Base-by-base conservation (phyloP, 352 stramenopile species). In the Pythium vanterpoolii region DNA sequence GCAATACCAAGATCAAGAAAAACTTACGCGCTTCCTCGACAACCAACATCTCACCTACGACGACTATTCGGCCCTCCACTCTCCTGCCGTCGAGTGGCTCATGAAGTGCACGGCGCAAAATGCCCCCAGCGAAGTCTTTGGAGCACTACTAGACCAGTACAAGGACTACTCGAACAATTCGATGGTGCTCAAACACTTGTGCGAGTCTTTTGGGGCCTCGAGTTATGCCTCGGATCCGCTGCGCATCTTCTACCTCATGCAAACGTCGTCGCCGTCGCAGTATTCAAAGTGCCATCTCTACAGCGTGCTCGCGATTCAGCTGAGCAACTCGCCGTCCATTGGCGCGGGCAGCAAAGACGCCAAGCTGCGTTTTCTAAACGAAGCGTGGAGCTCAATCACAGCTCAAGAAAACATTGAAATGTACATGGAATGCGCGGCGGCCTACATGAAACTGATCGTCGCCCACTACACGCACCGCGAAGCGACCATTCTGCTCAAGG, bases 171-270 rank as follows among this genome's bases (percentile, higher is more conserved):
- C 75, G 5, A 76, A 86, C 47, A 94, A 84, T 59, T 83, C 87
- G n/a, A 96, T 96, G 86, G 82, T 96, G 38, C 71, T 97, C 1
- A 87, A 92, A 56, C 87, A 96, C 55, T 69, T 97, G 9, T 85
- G 86, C 19, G 76, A 91, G 39, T 71, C 71, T 23, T 96, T 97
- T 67, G 71, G 76, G 14, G 68, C 76, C 0, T 60, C 70, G 23
- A 79, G 79, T 55, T 94, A 95, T 56, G 74, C 75, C 0, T 62
- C 72, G 14, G 71, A 83, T 21, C 77, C 82, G 5, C 56, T 71
- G 1, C 69, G 62, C 18, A 85, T 97, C 36, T 64, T 95, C 21
- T 69, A 79, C 10, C 65, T 96, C 21, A 91, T 95, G 44, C 86
- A 72, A 28, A 71, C 66, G 10, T 56, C 82, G 14, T 77, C 71